Conservation (phyloP, 306 rosid species). For the Carpinus fangiana region DNA sequence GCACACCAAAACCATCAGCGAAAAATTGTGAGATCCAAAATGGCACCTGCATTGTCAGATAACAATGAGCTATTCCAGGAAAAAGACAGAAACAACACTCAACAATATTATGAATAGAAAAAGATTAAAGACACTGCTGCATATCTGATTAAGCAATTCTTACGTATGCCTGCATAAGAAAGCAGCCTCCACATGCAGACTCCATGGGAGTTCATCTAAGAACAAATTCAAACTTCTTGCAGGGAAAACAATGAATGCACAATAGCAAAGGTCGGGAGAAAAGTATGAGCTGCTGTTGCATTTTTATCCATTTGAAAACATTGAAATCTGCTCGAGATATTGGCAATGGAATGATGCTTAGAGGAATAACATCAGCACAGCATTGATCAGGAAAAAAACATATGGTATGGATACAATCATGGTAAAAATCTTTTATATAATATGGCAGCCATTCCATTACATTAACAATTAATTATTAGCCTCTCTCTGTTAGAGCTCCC, state of each 20-base stretch:
- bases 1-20: constrained; percentile 1
- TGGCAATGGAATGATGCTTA: constrained; percentile 1
- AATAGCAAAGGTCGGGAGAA: not conserved
- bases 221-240: not conserved
- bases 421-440: not conserved
- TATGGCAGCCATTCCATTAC: not conserved
- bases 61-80: not conserved
- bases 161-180: not conserved
- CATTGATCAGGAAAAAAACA: not conserved
- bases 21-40: constrained; percentile 8
- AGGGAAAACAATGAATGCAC: not conserved
- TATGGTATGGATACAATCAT: not conserved
- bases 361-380: not conserved
- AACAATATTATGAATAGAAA: not conserved
- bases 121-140: not conserved
- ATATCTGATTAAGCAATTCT: not conserved
- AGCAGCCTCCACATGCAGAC: not conserved
- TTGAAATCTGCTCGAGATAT: not conserved
- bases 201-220: not conserved
- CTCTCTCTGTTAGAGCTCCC: no score
- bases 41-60: constrained; percentile 7
- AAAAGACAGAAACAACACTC: not conserved
- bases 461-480: not conserved
- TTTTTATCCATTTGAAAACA: not conserved
- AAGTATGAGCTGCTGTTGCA: not conserved